A percentile compares a stretch with the other conserved stretches of the same genome.
These are phyloP conservation scores for Chrysopogon serrulatus DNA, from an alignment of 176 grass and related monocot genomes.

Conservation along the genomic window DNA sequence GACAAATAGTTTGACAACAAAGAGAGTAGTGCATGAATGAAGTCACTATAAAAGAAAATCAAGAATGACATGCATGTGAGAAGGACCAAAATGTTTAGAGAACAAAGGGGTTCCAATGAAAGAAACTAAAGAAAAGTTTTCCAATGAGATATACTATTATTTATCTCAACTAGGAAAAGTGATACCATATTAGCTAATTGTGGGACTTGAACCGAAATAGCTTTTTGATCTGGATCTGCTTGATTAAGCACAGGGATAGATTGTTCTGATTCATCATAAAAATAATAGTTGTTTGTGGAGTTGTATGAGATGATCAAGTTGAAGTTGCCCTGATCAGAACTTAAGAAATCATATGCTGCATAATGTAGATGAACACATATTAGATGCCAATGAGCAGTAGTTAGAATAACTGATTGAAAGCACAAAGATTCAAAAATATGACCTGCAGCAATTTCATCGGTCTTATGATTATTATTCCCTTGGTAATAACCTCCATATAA, in stretches of 20 bases:
- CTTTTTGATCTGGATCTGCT: neutral
- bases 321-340: conserved; percentile 35
- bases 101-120: neutral
- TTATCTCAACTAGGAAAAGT: neutral
- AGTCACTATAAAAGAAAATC: neutral
- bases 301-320: conserved; percentile 49
- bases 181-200: conserved; percentile 51
- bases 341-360: conserved; percentile 60
- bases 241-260: neutral
- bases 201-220: neutral
- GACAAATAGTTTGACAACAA: neutral
- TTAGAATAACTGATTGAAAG: neutral
- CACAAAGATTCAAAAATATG: neutral
- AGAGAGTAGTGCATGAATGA: neutral
- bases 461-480: conserved; percentile 27
- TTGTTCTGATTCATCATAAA: neutral
- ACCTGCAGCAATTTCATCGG: conserved; percentile 48
- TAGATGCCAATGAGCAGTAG: neutral
- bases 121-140: neutral
- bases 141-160: neutral
- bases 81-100: neutral
- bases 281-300: conserved; percentile 1
- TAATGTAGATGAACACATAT: conserved; percentile 4
- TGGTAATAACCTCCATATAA: conserved; percentile 28
- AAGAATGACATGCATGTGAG: neutral